Evolutionary conservation across 768 basidiomycete species (phyloP), one percentile per base, ranked within the genome.

Genomic region (Rhodotorula toruloides): DNA sequence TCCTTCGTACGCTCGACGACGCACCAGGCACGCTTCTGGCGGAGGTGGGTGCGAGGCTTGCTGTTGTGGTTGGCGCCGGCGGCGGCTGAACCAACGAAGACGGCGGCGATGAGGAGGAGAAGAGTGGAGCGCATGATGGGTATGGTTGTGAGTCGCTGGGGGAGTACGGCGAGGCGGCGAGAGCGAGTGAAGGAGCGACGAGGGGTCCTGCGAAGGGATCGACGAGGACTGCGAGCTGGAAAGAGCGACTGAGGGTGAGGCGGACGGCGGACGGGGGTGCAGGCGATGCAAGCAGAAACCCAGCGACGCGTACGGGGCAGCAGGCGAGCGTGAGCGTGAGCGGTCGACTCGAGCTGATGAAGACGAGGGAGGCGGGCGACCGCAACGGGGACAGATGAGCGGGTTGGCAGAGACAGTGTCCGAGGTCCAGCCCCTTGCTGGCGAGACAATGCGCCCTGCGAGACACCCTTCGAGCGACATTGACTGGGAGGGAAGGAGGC

Each of bases 21-120:
- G 49, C 11, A 69, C 68, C 63, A 65, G 0, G 68, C 54, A 21
- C 67, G 59, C 32, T 58, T 42, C 48, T 60, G 39, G 25, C 68
- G 68, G 9, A 54, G 52, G 21, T 59, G 58, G 0, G n/a, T n/a
- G n/a, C 14, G 2, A 27, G 22, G 49, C 31, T 34, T 46, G 52
- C 36, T 42, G 16, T 55, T 52, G 39, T 61, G 58, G 34, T 27
- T 37, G 3, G 63, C 34, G 36, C 32, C 56, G 31, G 64, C 39
- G 39, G 63, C 22, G 16, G 60, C 43, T 31, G 8, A 9, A 19
- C 47, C 31, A 16, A 64, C 63, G 34, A 58, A n/a, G 25, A 50
- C 14, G 10, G 52, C 49, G 12, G 47, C 63, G 60, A 55, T 13
- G 42, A 54, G 13, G 53, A 70, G 44, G 44, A 55, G 34, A 32